Conservation (phyloP, 1,284 basidiomycete genomes). For the Tilletia walkeri region DNA sequence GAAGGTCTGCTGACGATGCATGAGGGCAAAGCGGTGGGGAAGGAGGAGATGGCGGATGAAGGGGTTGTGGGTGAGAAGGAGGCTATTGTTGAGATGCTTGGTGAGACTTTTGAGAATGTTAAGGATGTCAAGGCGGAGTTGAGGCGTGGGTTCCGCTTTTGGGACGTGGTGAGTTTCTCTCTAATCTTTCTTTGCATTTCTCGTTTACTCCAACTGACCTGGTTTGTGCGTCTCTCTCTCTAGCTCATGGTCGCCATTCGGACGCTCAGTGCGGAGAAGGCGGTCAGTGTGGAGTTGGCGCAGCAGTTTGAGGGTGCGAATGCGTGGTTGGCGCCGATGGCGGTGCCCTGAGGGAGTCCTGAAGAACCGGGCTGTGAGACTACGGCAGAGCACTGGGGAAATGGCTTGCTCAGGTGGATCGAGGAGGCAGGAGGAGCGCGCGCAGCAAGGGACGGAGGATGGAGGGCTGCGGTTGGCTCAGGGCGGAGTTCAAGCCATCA, state of each 20-base stretch:
- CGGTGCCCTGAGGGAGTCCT: constrained; percentile 7
- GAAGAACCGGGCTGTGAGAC: too few relatives aligned
- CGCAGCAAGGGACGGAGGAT: too few relatives aligned
- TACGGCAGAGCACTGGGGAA: too few relatives aligned
- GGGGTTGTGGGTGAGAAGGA: constrained; percentile 79
- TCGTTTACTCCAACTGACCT: not conserved
- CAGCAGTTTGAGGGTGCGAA: constrained; percentile 93
- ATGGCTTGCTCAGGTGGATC: too few relatives aligned
- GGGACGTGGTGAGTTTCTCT: constrained; percentile 77
- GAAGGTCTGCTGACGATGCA: constrained; percentile 78
- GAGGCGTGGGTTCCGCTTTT: constrained; percentile 93
- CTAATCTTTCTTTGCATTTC: not conserved
- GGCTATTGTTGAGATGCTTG: constrained; percentile 83
- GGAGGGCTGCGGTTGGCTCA: too few relatives aligned
- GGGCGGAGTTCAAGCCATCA: too few relatives aligned
- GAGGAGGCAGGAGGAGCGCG: too few relatives aligned
- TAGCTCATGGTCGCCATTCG: constrained; percentile 85
- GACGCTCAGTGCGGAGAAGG: constrained; percentile 66
- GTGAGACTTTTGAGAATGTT: constrained; percentile 86
- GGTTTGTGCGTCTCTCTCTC: not conserved
- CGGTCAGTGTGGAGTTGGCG: constrained; percentile 76
- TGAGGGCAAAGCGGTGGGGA: constrained; percentile 65
- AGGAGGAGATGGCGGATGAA: constrained; percentile 63
- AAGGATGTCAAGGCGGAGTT: constrained; percentile 83
- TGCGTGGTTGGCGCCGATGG: constrained; percentile 73